Evolutionary conservation across 768 basidiomycete species (phyloP).

Genomic region (Suillus weaverae): DNA sequence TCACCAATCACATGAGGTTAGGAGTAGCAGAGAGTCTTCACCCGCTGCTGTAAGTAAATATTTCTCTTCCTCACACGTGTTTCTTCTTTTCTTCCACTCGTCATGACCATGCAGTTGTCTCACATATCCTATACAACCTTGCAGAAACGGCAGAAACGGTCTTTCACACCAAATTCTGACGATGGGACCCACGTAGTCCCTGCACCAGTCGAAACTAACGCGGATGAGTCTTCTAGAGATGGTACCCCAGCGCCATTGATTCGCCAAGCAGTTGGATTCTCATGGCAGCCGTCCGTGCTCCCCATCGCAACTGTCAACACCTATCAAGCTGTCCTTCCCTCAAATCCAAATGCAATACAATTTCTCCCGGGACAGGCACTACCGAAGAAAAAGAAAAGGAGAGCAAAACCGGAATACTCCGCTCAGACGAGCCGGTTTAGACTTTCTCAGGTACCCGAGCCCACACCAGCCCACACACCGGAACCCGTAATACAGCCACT

Average conservation of each 20-base stretch:
- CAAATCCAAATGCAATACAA: conserved; percentile 23
- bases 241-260: conserved; percentile 48
- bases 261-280: conserved; percentile 59
- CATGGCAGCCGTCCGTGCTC: conserved; percentile 31
- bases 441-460: conserved; percentile 20
- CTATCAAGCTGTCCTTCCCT: conserved; percentile 27
- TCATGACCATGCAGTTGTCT: not conserved
- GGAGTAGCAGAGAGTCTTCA: conserved; percentile 61
- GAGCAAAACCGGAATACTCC: conserved; percentile 38
- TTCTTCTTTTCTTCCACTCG: not conserved
- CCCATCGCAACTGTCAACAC: conserved; percentile 30
- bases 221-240: conserved; percentile 48
- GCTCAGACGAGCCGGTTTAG: conserved; percentile 53
- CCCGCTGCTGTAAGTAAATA: conserved; percentile 42
- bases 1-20: conserved; percentile 26
- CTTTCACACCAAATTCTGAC: conserved; percentile 54
- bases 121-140: not conserved
- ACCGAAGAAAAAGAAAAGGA: conserved; percentile 25
- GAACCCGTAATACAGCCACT: conserved; percentile 22
- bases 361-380: conserved; percentile 59
- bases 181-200: conserved; percentile 45
- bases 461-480: conserved; percentile 28
- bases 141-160: conserved; percentile 46
- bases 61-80: not conserved
- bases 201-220: conserved; percentile 37